These are phyloP conservation scores for Silene latifolia DNA, from an alignment of 148 eudicot genomes.

Conservation along the genomic window DNA sequence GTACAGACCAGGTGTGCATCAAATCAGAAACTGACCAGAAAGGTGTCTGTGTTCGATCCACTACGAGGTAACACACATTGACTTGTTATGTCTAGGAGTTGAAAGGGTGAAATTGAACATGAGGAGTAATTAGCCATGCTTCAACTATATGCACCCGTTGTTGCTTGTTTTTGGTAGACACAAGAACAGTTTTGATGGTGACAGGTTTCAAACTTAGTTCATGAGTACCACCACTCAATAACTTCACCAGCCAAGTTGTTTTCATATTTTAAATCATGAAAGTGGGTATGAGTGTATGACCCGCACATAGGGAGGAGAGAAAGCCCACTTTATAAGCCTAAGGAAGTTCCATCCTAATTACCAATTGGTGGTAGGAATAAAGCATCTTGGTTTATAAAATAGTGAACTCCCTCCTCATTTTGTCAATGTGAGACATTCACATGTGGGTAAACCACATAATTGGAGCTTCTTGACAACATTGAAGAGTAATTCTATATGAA, in stretches of 20 bases:
- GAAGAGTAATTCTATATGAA: no score
- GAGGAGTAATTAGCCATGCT: background rate
- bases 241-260: background rate
- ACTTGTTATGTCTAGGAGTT: background rate
- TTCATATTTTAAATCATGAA: background rate
- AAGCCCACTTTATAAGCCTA: no score
- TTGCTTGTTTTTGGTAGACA: background rate
- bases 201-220: background rate
- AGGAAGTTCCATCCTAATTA: no score
- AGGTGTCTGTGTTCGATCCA: slow-evolving; percentile 73
- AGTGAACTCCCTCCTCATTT: no score
- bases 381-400: no score
- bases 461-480: no score
- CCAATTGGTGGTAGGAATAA: no score
- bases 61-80: slow-evolving; percentile 60
- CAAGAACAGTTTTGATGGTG: background rate
- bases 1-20: slow-evolving; percentile 58
- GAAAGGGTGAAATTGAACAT: no score
- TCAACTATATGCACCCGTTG: background rate
- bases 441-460: no score
- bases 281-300: no score
- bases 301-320: no score
- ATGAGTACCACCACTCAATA: background rate
- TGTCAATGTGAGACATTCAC: no score
- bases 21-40: slow-evolving; percentile 64